A percentile compares a stretch with the other conserved stretches of the same genome.
These are phyloP conservation scores for Nicotiana benthamiana DNA, from an alignment of 257 asterid genomes.

Conservation along the genomic window DNA sequence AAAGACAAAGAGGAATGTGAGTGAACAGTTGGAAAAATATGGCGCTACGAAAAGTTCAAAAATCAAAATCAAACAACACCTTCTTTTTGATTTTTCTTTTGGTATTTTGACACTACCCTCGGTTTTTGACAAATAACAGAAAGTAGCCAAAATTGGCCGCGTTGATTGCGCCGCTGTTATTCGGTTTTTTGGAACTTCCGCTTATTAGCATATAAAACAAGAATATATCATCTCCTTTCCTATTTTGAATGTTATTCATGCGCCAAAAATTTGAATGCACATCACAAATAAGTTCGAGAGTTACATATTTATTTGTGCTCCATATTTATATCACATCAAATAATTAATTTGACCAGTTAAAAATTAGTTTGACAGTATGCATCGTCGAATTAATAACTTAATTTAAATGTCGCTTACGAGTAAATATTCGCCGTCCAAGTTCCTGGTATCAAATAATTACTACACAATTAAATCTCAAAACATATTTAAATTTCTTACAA, in stretches of 20 bases:
- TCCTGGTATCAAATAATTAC: too few relatives aligned
- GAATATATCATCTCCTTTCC: neutral
- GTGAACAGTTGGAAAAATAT: neutral
- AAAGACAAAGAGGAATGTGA: neutral
- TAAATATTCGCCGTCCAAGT: too few relatives aligned
- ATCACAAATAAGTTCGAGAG: neutral
- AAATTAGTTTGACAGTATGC: too few relatives aligned
- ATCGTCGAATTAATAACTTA: too few relatives aligned
- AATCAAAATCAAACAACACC: neutral
- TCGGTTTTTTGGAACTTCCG: neutral
- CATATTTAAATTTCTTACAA: too few relatives aligned
- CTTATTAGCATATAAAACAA: neutral
- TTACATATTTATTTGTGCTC: too few relatives aligned
- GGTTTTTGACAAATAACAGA: neutral
- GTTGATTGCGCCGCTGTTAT: constrained; percentile 12
- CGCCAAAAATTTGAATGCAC: neutral
- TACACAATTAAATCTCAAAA: too few relatives aligned
- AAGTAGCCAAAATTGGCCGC: neutral
- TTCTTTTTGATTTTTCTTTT: neutral
- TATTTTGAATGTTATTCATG: neutral
- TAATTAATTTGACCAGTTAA: too few relatives aligned
- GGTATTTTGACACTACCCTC: neutral
- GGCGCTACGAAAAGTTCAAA: constrained; percentile 9
- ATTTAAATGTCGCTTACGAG: too few relatives aligned
- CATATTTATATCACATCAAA: too few relatives aligned